Percentiles rank a stretch among this genome's conserved stretches.
Evolutionary conservation across 2,329 filamentous ascomycete genomes (phyloP).

Genomic region (Diaporthe humulicola): DNA sequence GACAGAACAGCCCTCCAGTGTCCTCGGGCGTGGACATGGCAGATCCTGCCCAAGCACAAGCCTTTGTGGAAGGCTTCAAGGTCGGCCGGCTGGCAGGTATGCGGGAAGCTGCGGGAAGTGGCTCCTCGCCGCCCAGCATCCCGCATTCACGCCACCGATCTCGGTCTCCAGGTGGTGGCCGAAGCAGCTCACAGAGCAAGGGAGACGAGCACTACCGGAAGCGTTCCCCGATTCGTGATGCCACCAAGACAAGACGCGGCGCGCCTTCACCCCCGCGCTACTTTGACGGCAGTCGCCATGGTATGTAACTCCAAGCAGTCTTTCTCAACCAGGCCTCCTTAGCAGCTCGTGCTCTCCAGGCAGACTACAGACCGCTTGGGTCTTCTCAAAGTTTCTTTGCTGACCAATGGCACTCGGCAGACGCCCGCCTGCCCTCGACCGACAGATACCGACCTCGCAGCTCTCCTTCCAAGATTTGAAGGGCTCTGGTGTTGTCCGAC

Average conservation of each 20-base stretch:
- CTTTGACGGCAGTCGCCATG: slow-evolving; percentile 22
- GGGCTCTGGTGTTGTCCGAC: no score
- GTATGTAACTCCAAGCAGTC: background rate
- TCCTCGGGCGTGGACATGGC: slow-evolving; percentile 32
- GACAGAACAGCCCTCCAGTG: background rate
- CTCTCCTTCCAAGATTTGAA: background rate
- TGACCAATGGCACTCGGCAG: background rate
- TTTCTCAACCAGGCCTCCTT: background rate
- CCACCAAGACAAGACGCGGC: background rate
- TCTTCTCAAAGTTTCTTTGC: background rate
- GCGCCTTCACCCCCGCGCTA: slow-evolving; percentile 10
- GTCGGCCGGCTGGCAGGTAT: slow-evolving; percentile 36
- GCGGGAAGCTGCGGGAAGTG: background rate
- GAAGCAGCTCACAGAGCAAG: slow-evolving; percentile 2
- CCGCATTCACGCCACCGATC: slow-evolving; percentile 15
- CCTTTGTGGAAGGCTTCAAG: slow-evolving; percentile 44
- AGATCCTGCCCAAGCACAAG: slow-evolving; percentile 38
- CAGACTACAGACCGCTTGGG: background rate
- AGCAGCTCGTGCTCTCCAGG: background rate
- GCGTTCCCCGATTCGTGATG: slow-evolving; percentile 17
- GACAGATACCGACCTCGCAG: slow-evolving; percentile 32
- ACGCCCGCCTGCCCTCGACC: slow-evolving; percentile 8
- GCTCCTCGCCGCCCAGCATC: background rate
- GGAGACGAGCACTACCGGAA: slow-evolving; percentile 4
- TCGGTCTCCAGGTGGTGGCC: slow-evolving; percentile 7